Evolutionary conservation across 495 filamentous ascomycete species (phyloP), one percentile per base, ranked within the genome.

Genomic region (Penicillium goetzii): DNA sequence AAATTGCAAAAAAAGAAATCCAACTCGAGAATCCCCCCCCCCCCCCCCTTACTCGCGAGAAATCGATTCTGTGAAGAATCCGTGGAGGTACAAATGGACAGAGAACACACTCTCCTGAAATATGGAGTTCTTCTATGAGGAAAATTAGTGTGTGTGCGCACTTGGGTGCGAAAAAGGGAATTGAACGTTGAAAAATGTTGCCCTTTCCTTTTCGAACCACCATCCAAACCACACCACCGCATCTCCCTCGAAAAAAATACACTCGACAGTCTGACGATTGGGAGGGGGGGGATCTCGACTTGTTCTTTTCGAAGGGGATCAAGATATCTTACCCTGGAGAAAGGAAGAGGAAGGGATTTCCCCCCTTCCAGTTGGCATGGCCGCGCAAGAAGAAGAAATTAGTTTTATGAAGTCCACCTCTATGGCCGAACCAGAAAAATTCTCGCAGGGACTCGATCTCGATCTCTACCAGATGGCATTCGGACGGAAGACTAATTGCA

Each of bases 361-460:
- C 41, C 55, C 3, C 21, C 52, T 40, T 12, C 34, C 38, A 19
- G 55, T 43, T 59, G 66, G 56, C 68, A 70, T 62, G 58, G 56
- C 70, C 65, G 74, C 34, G 38, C 30, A 68, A 77, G 69, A 77
- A 76, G 71, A 78, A 77, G 71, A 82, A 81, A 81, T 82, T 84
- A 84, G 86, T 89, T 88, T 88, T 74, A 84, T 88, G 86, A 88
- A 88, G 86, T 88, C 85, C 85, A 87, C 78, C 72, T 79, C 72
- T 75, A 84, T 78, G 81, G 76, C 81, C 79, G 70, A 70, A 68
- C 61, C 66, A 67, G 54, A 71, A 71, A 63, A 65, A 28, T 25
- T 52, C 49, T 53, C 72, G 68, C 70, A 76, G 68, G 74, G 69
- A 57, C 65, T 64, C 41, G 32, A 61, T 74, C 66, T 74, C 68